Evolutionary conservation across 306 rosid genomes (phyloP).

Genomic region (Prunus armeniaca): DNA sequence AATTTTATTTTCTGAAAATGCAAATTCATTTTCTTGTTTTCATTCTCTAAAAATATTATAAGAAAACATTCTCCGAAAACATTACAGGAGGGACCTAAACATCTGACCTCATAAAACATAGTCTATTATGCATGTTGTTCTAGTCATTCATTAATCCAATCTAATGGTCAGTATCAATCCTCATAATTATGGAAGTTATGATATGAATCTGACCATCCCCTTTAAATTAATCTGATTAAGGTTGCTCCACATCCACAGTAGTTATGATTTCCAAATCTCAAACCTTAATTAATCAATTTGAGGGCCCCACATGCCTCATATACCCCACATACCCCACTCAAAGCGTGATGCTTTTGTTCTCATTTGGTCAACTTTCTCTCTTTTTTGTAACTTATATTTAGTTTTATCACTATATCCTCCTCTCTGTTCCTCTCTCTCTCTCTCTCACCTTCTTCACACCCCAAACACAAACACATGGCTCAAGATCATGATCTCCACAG

Average conservation of each 20-base stretch:
- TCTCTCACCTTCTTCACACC: neutral
- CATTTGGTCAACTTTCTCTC: neutral
- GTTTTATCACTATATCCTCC: neutral
- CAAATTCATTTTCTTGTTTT: too few species aligned
- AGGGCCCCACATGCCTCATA: neutral
- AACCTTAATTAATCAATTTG: neutral
- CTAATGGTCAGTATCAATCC: neutral
- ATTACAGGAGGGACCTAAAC: too few species aligned
- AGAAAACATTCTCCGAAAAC: too few species aligned
- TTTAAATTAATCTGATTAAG: neutral
- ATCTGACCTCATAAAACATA: too few species aligned
- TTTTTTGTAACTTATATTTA: neutral
- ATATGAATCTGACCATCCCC: too few species aligned
- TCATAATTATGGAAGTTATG: neutral
- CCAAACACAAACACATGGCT: slow-evolving; percentile 37
- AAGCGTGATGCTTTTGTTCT: neutral
- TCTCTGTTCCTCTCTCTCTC: neutral
- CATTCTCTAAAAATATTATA: too few species aligned
- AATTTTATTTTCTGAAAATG: too few species aligned
- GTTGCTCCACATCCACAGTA: neutral
- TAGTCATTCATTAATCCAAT: neutral
- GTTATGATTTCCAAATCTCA: neutral
- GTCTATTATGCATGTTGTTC: neutral
- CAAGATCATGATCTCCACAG: slow-evolving; percentile 19
- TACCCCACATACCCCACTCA: neutral